Evolutionary conservation across 108 stramenopile genomes (phyloP), one percentile per base, ranked within the genome.

Genomic region (Phaeodactylum tricornutum): DNA sequence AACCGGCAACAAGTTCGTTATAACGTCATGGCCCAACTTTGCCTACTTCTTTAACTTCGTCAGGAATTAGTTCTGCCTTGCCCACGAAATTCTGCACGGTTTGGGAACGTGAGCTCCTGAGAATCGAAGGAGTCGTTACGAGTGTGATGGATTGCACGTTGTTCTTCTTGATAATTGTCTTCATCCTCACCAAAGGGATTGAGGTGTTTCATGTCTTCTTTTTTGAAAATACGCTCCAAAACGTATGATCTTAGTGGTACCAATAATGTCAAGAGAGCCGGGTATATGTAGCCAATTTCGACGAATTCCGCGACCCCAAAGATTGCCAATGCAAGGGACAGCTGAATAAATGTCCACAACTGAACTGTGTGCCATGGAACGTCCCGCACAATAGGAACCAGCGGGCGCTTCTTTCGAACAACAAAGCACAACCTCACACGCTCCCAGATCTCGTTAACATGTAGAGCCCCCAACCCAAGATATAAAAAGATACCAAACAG

Each of bases 401-500:
- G 80, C 55, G 61, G 84, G 12, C 40, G 64, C 25, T 52, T 75
- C 67, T 50, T 66, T 51, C 47, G 79, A 61, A 25, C 71, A 45
- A 55, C 67, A 70, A 74, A 66, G 49, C 43, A 63, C 28, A 60
- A 58, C 23, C 12, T 42, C 24, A 87, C 69, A 4, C 93, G 74
- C 53, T 88, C 86, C 77, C 71, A 81, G 57, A 94, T 67, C 59
- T 89, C 81, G 47, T 87, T 92, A 17, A 81, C 89, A 45, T 65
- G 68, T 41, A 93, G 50, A 3, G 87, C 76, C 27, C 75, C 69
- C 40, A 64, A 62, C 33, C 93, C 89, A 16, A 94, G 51, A 66
- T 83, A 94, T 41, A 94, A 39, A 58, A 94, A 92, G 21, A 94
- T 43, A 17, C 93, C 93, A 55, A 77, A 85, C 6, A 87, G 48